Base-by-base conservation (phyloP, 192 early-diverging fungal species). In the Rhizoclosmatium sp. region DNA sequence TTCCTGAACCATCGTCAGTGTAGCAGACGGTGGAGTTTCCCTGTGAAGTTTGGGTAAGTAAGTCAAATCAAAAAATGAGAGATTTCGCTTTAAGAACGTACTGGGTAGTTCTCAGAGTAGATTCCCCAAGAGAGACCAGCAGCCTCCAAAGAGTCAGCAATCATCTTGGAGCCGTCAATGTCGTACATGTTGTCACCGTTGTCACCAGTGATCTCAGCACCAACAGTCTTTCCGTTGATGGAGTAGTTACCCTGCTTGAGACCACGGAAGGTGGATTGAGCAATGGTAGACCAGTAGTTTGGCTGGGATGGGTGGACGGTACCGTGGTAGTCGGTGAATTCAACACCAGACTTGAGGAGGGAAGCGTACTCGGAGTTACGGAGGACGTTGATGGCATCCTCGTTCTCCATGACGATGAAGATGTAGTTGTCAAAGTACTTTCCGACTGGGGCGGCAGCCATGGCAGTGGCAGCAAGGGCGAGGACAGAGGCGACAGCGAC, bases 361-460 rank as follows among this genome's bases (percentile, higher is more conserved):
- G 67, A 69, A 12, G 67, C 67, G 46, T 69, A 69, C 67, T 69
- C 19, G 45, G 41, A 16, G 67, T 46, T 69, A 23, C 47, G 39
- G 42, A 69, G 67, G 31, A 69, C 67, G 44, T 69, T 46, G 14
- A 46, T 12, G 10, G 47, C 12, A 45, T 69, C 67, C 10, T 44
- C 31, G 67, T 69, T 69, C 47, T 69, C 67, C 67, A 69, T 65
- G 62, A 65, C 62, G 62, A 65, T 41, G 62, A 65, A 65, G 23
- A 69, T 47, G 67, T 69, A 69, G 44, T 69, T 69, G 44, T 69
- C 67, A 69, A 69, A 69, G 67, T 69, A 69, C 31, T 69, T 69
- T 9, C 42, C 67, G 31, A 44, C 47, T 14, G 67, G 67, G 19
- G 41, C 47, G 21, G 67, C 41, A 5, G 67, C 62, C 62, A 41